Percentiles rank a stretch among this genome's conserved stretches.
Evolutionary conservation across 2,329 filamentous ascomycete species (phyloP).

Genomic region (Zalaria obscura): DNA sequence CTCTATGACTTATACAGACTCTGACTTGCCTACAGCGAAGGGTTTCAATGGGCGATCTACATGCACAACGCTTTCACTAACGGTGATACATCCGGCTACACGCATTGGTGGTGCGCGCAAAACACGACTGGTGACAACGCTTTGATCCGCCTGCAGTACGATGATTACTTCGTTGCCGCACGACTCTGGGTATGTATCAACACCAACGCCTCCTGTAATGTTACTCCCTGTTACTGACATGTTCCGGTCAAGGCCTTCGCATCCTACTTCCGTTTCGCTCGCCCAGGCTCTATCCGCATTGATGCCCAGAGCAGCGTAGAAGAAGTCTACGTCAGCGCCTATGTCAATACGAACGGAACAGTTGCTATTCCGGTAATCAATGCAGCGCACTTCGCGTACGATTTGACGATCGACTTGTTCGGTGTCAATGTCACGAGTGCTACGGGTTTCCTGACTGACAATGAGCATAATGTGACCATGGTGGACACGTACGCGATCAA

Average conservation of each 20-base stretch:
- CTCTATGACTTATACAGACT: not conserved
- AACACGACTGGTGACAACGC: slow-evolving; percentile 3
- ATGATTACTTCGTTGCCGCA: not conserved
- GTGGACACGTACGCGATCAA: slow-evolving; percentile 2
- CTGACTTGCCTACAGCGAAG: slow-evolving; percentile 6
- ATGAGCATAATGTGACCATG: slow-evolving; percentile 8
- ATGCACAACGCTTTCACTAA: slow-evolving; percentile 12
- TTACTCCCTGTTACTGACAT: slow-evolving; percentile 9
- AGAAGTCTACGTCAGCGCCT: slow-evolving; percentile 10
- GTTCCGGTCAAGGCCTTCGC: slow-evolving; percentile 6
- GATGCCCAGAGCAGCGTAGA: slow-evolving; percentile 6
- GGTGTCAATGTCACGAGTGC: slow-evolving; percentile 4
- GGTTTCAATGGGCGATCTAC: slow-evolving; percentile 14
- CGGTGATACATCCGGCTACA: slow-evolving; percentile 5
- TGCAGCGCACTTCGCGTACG: slow-evolving; percentile 10
- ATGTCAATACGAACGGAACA: slow-evolving; percentile 10
- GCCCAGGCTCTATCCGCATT: slow-evolving; percentile 9
- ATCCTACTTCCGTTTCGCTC: slow-evolving; percentile 12
- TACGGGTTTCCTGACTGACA: slow-evolving; percentile 11
- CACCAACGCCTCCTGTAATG: slow-evolving; percentile 7
- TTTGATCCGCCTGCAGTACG: slow-evolving; percentile 6
- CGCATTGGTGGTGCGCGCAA: slow-evolving; percentile 10
- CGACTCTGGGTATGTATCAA: not conserved
- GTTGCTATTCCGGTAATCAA: slow-evolving; percentile 12
- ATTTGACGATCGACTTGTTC: slow-evolving; percentile 6